Evolutionary conservation across 805 yeast genomes (phyloP).

Genomic region (Zygotorulaspora sp.): DNA sequence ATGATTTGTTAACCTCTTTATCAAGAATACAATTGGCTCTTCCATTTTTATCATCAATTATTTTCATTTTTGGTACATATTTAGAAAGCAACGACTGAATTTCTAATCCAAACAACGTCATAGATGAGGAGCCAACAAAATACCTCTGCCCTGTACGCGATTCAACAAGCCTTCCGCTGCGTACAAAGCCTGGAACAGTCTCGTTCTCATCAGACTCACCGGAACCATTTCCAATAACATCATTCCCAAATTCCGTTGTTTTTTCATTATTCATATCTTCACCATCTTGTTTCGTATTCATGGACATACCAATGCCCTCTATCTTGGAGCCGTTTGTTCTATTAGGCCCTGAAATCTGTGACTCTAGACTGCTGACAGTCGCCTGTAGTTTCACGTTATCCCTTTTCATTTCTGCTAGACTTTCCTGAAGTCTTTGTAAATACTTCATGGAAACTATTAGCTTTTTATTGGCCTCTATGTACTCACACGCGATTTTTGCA

Average conservation of each 20-base stretch:
- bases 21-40: not conserved
- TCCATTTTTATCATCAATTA: slow-evolving; percentile 5
- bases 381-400: slow-evolving; percentile 58
- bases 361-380: slow-evolving; percentile 6
- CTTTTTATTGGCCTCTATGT: slow-evolving; percentile 66
- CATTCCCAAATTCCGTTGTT: slow-evolving; percentile 9
- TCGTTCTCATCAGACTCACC: slow-evolving; percentile 36
- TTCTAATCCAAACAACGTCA: slow-evolving; percentile 76
- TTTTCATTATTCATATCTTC: not conserved
- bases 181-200: slow-evolving; percentile 64
- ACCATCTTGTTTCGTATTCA: not conserved
- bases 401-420: slow-evolving; percentile 57
- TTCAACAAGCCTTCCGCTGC: slow-evolving; percentile 65
- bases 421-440: slow-evolving; percentile 61
- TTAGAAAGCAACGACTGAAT: slow-evolving; percentile 60
- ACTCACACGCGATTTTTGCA: slow-evolving; percentile 59
- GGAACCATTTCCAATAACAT: slow-evolving; percentile 8
- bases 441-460: slow-evolving; percentile 70
- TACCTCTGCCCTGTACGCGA: slow-evolving; percentile 72
- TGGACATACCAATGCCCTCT: not conserved
- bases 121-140: slow-evolving; percentile 76
- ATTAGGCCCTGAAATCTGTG: not conserved
- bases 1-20: slow-evolving; percentile 5
- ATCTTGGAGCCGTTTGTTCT: not conserved
- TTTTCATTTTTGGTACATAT: slow-evolving; percentile 20